Evolutionary conservation across 139 green algal species (phyloP), one percentile per base, ranked within the genome.

Genomic region (Chlorella ohadii): DNA sequence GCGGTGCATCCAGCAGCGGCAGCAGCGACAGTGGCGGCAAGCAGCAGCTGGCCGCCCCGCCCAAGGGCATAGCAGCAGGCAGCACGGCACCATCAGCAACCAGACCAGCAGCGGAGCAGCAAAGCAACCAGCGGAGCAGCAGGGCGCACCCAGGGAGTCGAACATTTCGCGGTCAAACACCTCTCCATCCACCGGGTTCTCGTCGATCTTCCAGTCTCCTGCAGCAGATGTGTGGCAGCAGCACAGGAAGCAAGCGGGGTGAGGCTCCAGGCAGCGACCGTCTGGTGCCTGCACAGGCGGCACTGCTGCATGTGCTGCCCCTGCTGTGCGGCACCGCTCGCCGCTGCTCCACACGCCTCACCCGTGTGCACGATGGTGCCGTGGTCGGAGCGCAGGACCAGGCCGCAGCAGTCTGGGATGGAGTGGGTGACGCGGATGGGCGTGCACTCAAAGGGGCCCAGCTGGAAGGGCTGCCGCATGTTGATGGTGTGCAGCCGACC

Each of bases 181-280:
- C 72, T 97, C 72, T 1, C 96, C 96, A 86, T 99, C 97, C 17
- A 98, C 65, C 0, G 97, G 97, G 55, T 93, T 91, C 88, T 99
- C 97, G 73, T 99, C 97, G 51, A 99, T 99, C 93, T 99, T 98
- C 96, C 95, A 99, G 90, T 99, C 96, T 19, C 96, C 96, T 16
- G 95, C 55, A 98, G 88, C 36, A 98, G 96, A 85, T n/a, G n/a
- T n/a, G n/a, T n/a, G n/a, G n/a, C n/a, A n/a, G n/a, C n/a, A n/a
- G n/a, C 6, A 22, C 22, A 4, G 27, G 59, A 66, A 31, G 44
- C 6, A 9, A 22, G 59, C 22, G 31, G 25, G 59, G 59, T 66
- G 25, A n/a, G 59, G 25, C 27, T 66, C 28, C n/a, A n/a, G n/a
- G n/a, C n/a, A n/a, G n/a, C n/a, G n/a, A n/a, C n/a, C n/a, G n/a